Evolutionary conservation across 1,284 basidiomycete species (phyloP), one percentile per base, ranked within the genome.

Genomic region (Cronartium ribicola): DNA sequence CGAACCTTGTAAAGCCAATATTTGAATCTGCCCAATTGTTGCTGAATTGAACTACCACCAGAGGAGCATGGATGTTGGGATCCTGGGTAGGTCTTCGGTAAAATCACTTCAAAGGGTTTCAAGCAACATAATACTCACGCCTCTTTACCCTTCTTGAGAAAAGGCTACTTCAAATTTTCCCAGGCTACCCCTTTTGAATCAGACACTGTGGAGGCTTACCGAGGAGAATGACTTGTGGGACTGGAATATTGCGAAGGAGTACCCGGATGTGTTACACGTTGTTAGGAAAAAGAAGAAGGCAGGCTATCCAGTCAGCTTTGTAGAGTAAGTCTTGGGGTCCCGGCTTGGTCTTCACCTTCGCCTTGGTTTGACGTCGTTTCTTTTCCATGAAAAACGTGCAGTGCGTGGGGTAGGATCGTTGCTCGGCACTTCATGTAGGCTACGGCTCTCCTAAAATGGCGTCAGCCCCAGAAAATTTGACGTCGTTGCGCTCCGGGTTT

Each of bases 401-500:
- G 70, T 66, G 64, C 59, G 11, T 74, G 71, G 71, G 65, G 71
- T 14, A 66, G 63, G 40, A 44, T 74, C 29, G 20, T 74, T 61
- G 64, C 64, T 36, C n/a, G 64, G 22, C 64, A 66, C 60, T 74
- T 67, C 46, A 67, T 74, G 71, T 74, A 29, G 51, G 71, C 66
- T 44, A 57, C 13, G 22, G 43, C n/a, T 29, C 59, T 14, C 17
- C 37, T 1, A 51, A 51, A 51, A 51, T 51, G n/a, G n/a, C 48
- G 20, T 51, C 20, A 5, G 20, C 20, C 48, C 48, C 20, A 51
- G 4, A 4, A 51, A 11, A 51, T 4, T 51, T 51, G 48, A 51
- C 22, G 6, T 10, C 13, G 44, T 46, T 46, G 48, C 22, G 13
- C 22, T 51, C 11, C 13, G 6, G 14, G 17, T 13, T n/a, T n/a